Base-by-base conservation (phyloP, 2,329 filamentous ascomycete species). In the Epichloe brachyelytri region DNA sequence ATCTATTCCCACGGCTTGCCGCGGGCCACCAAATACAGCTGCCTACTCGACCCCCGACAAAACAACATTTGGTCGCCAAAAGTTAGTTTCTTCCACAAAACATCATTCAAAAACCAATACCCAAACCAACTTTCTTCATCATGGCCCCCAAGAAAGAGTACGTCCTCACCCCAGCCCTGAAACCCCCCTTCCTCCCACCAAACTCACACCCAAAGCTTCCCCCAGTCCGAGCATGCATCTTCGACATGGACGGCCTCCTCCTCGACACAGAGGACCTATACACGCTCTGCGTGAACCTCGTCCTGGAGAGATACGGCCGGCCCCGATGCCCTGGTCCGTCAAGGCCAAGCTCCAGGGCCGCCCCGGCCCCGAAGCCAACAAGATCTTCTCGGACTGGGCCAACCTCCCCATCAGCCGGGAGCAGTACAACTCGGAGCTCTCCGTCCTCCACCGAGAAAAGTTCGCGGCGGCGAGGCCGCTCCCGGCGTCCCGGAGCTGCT, bases 211-310 rank as follows among this genome's bases (percentile, higher is more conserved):
- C 12, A 26, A 17, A 88, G 85, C 64, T 83, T 89, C 67, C 85
- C 87, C 82, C 85, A 45, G 77, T 97, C 53, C 80, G 89, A 59
- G 93, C 91, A 59, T 96, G 90, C 68, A 83, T 98, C 57, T 97
- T 98, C 67, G 93, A 98, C 74, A 96, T 97, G 90, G 93, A 98
- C 68, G 93, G 93, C 54, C 83, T 98, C 37, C 80, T 98, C 19
- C 86, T 98, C 64, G 83, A 97, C 69, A 89, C 87, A 36, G 93
- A 97, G 73, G 93, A 97, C 61, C 68, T 82, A 51, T 97, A 97
- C 74, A 93, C 88, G 0, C 65, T 79, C 26, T 85, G 86, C 68
- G 85, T 89, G 54, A 96, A 98, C 70, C 74, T 80, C 22, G 78
- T 97, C 38, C 82, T 98, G 39, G 74, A 76, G 51, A 82, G 85